phyloP scores from a whole-genome alignment of 257 asterid species.

The Misopates orontium region DNA sequence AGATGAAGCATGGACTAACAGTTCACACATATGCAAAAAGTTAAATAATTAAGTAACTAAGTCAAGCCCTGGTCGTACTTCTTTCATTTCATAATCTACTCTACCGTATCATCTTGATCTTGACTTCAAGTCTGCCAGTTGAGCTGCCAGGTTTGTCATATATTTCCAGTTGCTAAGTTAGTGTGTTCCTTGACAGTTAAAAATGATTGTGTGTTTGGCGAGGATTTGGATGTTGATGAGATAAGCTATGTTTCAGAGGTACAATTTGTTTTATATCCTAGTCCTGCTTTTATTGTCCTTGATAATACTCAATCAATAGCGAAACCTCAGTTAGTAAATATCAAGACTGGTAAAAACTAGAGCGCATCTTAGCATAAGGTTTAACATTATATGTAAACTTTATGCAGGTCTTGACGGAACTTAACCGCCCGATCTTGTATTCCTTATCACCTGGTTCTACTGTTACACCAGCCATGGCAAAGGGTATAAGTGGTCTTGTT shows the following conservation, averaged over 20 bases:
- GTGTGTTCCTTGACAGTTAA: constrained; percentile 60
- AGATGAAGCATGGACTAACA: neutral
- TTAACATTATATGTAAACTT: constrained; percentile 22
- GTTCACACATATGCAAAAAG: neutral
- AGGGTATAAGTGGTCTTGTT: constrained; percentile 57
- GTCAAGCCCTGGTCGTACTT: neutral
- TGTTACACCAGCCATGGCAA: constrained; percentile 81
- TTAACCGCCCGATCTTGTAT: constrained; percentile 59
- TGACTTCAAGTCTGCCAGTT: constrained; percentile 19
- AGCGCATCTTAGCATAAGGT: neutral
- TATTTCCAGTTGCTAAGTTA: constrained; percentile 12
- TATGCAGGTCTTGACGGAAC: constrained; percentile 60
- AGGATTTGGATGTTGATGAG: constrained; percentile 70
- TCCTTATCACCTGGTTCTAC: constrained; percentile 88
- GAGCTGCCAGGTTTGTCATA: constrained; percentile 2
- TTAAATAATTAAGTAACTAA: neutral
- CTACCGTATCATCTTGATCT: neutral
- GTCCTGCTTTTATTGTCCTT: neutral
- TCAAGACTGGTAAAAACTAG: constrained; percentile 8
- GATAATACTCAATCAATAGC: neutral
- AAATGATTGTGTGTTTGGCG: constrained; percentile 91
- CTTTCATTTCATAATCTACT: neutral
- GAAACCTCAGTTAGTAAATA: constrained; percentile 6
- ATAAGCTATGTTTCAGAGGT: constrained; percentile 84
- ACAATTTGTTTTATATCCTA: constrained; percentile 20